These are phyloP conservation scores for Chalciporus sp. DNA, from an alignment of 1,284 basidiomycete species.

Conservation along the genomic window DNA sequence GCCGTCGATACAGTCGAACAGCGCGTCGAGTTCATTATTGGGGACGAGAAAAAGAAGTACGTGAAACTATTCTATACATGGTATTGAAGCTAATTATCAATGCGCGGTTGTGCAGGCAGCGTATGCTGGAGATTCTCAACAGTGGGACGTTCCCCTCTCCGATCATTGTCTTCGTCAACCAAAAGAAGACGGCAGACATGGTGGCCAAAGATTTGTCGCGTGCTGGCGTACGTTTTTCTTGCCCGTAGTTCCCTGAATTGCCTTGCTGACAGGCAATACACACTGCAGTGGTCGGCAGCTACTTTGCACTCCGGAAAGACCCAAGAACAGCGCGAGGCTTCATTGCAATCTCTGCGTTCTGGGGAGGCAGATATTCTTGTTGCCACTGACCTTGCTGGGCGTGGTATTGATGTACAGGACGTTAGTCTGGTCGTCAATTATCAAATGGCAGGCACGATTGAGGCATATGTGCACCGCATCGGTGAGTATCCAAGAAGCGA, in stretches of 20 bases:
- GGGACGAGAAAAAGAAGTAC: conserved; percentile 94
- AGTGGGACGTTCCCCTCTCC: conserved; percentile 81
- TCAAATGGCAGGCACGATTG: conserved; percentile 95
- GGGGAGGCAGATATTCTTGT: conserved; percentile 88
- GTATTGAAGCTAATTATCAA: conserved; percentile 8
- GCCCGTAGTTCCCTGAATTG: conserved; percentile 13
- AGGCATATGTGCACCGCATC: conserved; percentile 97
- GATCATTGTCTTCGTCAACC: conserved; percentile 99
- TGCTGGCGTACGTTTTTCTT: conserved; percentile 60
- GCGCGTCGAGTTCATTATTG: conserved; percentile 88
- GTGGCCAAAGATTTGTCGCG: conserved; percentile 90
- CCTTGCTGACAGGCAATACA: conserved; percentile 3
- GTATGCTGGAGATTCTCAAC: conserved; percentile 90
- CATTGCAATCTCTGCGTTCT: conserved; percentile 82
- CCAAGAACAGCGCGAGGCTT: conserved; percentile 94
- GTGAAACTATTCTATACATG: neutral
- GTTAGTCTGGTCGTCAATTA: conserved; percentile 96
- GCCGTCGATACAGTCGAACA: conserved; percentile 99
- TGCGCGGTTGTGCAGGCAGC: conserved; percentile 51
- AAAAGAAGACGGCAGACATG: conserved; percentile 98
- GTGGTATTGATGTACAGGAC: conserved; percentile 98
- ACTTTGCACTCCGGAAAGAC: conserved; percentile 97
- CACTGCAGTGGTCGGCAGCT: conserved; percentile 75
- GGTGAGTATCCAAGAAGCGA: conserved; percentile 51
- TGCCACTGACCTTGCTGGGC: conserved; percentile 96